Percentiles rank a stretch among this genome's conserved stretches.
Conservation (phyloP, 2,329 filamentous ascomycete genomes). For the Hypoxylon sp. region DNA sequence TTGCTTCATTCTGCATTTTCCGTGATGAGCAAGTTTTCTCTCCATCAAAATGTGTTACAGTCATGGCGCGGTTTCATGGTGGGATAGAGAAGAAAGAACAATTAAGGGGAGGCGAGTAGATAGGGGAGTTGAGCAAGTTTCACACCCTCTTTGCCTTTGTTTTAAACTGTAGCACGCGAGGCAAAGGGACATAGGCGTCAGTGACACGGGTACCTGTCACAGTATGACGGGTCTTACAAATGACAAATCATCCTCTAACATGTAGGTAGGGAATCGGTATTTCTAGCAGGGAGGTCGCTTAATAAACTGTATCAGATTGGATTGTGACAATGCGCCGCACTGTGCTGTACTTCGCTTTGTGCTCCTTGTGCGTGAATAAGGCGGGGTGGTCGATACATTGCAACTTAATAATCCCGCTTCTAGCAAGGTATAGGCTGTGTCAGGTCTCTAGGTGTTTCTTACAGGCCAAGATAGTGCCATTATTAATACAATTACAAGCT, state of each 20-base stretch:
- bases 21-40: constrained; percentile 43
- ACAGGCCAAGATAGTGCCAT: constrained; percentile 16
- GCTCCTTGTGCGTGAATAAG: constrained; percentile 17
- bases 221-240: constrained; percentile 4
- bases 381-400: constrained; percentile 14
- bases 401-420: constrained; percentile 24
- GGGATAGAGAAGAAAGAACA: constrained; percentile 24
- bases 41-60: constrained; percentile 21
- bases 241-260: not conserved
- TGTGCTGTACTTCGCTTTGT: constrained; percentile 36
- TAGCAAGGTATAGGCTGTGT: constrained; percentile 5
- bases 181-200: constrained; percentile 34
- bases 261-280: too few species aligned
- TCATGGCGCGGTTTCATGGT: constrained; percentile 42
- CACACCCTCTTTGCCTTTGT: constrained; percentile 39
- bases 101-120: constrained; percentile 13
- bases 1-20: not conserved
- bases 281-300: not conserved
- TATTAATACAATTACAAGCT: constrained; percentile 41
- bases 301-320: constrained; percentile 3
- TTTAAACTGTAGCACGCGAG: constrained; percentile 37
- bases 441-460: not conserved
- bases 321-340: constrained; percentile 43
- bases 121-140: constrained; percentile 47
- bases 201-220: constrained; percentile 21